Evolutionary conservation across 2,329 filamentous ascomycete species (phyloP).

Genomic region (Juglanconis oblonga): DNA sequence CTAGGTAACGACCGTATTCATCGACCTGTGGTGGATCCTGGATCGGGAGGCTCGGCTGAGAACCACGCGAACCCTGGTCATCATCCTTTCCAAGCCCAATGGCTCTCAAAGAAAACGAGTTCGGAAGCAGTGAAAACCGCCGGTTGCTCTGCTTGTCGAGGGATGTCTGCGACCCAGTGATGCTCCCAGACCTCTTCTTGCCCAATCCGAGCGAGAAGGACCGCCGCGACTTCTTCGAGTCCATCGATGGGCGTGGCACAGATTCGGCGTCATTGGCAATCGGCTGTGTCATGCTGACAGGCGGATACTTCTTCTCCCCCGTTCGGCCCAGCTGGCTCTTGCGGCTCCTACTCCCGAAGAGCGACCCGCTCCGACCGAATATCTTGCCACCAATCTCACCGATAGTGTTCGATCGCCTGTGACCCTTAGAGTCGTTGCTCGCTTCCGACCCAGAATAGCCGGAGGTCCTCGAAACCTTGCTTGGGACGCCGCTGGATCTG

Average conservation of each 20-base stretch:
- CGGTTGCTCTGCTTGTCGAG: constrained; percentile 53
- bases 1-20: constrained; percentile 35
- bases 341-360: constrained; percentile 65
- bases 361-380: constrained; percentile 77
- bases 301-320: constrained; percentile 77
- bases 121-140: constrained; percentile 69
- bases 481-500: constrained; percentile 58
- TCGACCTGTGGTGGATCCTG: constrained; percentile 43
- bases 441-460: constrained; percentile 57
- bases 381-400: constrained; percentile 80
- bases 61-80: constrained; percentile 42
- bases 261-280: constrained; percentile 58
- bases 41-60: constrained; percentile 52
- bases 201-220: constrained; percentile 68
- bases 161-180: constrained; percentile 54
- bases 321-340: constrained; percentile 41
- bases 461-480: constrained; percentile 57
- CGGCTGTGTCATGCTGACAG: constrained; percentile 82
- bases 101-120: constrained; percentile 61
- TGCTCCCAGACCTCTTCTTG: constrained; percentile 69
- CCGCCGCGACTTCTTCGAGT: constrained; percentile 63
- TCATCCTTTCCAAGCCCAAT: constrained; percentile 60
- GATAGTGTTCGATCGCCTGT: constrained; percentile 72
- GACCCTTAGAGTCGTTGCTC: constrained; percentile 47
- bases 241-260: constrained; percentile 58